These are phyloP conservation scores for Sporothrix brunneoviolacea DNA, from an alignment of 2,329 filamentous ascomycete species.

Conservation along the genomic window DNA sequence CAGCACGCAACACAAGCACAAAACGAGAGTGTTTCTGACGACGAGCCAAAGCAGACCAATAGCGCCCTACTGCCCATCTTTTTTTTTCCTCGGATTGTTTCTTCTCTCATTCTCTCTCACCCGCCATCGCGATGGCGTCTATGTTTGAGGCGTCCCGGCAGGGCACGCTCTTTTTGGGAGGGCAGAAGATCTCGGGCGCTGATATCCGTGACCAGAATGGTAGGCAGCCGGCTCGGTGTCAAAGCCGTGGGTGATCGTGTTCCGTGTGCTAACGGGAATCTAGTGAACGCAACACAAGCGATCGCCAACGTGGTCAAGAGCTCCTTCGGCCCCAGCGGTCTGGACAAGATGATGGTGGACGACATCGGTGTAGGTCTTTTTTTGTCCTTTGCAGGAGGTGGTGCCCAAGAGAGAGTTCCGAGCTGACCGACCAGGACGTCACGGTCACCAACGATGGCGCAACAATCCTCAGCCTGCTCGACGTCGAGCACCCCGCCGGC, in stretches of 20 bases:
- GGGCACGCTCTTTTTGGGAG: constrained; percentile 93
- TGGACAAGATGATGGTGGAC: constrained; percentile 99
- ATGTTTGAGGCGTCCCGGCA: constrained; percentile 95
- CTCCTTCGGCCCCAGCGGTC: constrained; percentile 91
- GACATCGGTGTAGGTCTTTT: constrained; percentile 73
- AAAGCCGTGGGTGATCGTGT: neutral
- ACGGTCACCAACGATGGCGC: constrained; percentile 98
- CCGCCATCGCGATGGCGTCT: constrained; percentile 62
- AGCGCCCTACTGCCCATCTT: neutral
- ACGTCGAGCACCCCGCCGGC: constrained; percentile 95
- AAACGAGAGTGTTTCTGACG: neutral
- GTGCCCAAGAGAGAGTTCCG: neutral
- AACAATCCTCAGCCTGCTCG: constrained; percentile 88
- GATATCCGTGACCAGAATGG: constrained; percentile 98
- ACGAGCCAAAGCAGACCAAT: neutral
- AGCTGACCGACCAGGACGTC: constrained; percentile 60
- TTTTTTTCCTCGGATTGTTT: neutral
- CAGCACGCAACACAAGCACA: neutral
- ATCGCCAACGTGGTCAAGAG: constrained; percentile 99
- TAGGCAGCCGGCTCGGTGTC: constrained; percentile 28
- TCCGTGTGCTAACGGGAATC: constrained; percentile 18
- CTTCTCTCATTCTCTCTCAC: neutral
- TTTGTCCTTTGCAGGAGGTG: neutral
- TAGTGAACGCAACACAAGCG: constrained; percentile 88
- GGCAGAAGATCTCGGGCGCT: constrained; percentile 91